Evolutionary conservation across 2,329 filamentous ascomycete genomes (phyloP).

Genomic region (Pseudogymnoascus sp.): DNA sequence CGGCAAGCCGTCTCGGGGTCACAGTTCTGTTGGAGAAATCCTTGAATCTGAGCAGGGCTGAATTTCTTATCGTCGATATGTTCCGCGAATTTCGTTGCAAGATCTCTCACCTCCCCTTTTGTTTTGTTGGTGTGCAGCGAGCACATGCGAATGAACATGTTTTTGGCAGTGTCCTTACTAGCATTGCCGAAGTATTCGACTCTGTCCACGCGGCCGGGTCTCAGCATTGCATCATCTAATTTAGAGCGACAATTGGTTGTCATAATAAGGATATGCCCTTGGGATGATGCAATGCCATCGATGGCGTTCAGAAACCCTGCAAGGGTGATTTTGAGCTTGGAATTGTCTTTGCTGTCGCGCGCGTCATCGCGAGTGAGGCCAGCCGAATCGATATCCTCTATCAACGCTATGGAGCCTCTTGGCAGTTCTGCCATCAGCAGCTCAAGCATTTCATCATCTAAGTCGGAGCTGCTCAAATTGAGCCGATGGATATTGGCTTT

Average conservation of each 20-base stretch:
- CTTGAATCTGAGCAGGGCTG: constrained; percentile 56
- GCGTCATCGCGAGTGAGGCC: constrained; percentile 41
- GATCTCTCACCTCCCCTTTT: neutral
- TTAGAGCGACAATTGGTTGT: constrained; percentile 70
- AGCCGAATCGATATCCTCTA: constrained; percentile 64
- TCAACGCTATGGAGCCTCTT: constrained; percentile 53
- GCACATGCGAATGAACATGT: constrained; percentile 8
- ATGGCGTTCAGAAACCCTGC: constrained; percentile 77
- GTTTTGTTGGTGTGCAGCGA: constrained; percentile 26
- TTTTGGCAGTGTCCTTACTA: constrained; percentile 19
- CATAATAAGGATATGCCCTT: constrained; percentile 74
- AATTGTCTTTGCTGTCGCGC: neutral
- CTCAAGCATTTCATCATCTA: constrained; percentile 55
- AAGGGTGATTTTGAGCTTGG: constrained; percentile 48
- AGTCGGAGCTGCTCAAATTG: constrained; percentile 47
- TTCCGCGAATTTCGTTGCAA: constrained; percentile 43
- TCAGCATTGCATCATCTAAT: constrained; percentile 65
- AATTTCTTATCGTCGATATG: constrained; percentile 46
- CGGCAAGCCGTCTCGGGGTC: constrained; percentile 42
- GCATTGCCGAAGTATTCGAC: constrained; percentile 58
- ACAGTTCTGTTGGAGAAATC: constrained; percentile 54
- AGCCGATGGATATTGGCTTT: constrained; percentile 60
- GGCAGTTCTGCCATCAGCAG: constrained; percentile 53
- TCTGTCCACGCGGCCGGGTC: constrained; percentile 65
- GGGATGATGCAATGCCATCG: constrained; percentile 71